These are phyloP conservation scores for Salvia splendens DNA, from an alignment of 257 asterid species.

Conservation along the genomic window DNA sequence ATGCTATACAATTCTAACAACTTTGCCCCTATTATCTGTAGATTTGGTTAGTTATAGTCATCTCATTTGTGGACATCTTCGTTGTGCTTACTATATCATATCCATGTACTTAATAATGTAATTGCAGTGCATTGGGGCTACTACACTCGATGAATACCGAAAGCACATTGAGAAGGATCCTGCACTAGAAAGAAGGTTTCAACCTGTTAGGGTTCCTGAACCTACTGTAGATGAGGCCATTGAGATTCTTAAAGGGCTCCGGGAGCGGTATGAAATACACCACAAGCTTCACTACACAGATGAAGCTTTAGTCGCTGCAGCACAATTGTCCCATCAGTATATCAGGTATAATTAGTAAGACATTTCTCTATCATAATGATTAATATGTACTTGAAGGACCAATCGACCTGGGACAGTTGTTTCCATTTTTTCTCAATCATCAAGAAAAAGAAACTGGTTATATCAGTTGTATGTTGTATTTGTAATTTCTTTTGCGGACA, in stretches of 20 bases:
- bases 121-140: conserved; percentile 91
- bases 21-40: background rate
- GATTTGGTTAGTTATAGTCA: background rate
- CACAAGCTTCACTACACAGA: conserved; percentile 96
- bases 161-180: conserved; percentile 96
- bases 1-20: background rate
- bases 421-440: background rate
- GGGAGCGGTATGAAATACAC: conserved; percentile 91
- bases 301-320: conserved; percentile 80
- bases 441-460: background rate
- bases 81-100: conserved; percentile 23
- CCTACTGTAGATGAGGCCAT: conserved; percentile 92
- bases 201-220: conserved; percentile 95
- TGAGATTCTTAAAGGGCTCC: conserved; percentile 81
- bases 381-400: background rate
- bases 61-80: background rate
- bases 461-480: conserved; percentile 7
- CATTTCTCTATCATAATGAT: background rate
- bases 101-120: background rate
- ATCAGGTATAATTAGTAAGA: conserved; percentile 54
- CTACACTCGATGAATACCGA: conserved; percentile 86
- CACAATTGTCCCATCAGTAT: conserved; percentile 82
- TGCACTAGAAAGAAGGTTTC: conserved; percentile 90
- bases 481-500: background rate
- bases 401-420: conserved; percentile 7